phyloP scores from a whole-genome alignment of 2,329 filamentous ascomycete genomes.

The Diplodia intermedia region DNA sequence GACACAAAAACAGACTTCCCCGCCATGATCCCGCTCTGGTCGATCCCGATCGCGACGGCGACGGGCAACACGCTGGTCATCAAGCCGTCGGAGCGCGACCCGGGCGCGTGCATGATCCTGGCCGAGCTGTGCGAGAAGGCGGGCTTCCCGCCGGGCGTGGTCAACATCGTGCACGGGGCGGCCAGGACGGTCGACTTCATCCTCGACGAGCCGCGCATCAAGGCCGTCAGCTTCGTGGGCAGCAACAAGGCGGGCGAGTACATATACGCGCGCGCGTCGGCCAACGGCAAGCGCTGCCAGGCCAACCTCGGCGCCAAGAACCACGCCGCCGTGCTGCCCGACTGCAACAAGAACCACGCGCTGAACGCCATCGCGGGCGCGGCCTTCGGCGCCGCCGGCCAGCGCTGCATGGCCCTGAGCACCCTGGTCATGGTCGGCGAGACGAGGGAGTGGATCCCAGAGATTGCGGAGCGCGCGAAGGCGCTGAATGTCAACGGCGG shows the following conservation, averaged over 20 bases:
- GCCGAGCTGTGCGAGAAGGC: slow-evolving; percentile 81
- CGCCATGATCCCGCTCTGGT: slow-evolving; percentile 93
- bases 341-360: slow-evolving; percentile 90
- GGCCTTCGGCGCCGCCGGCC: slow-evolving; percentile 83
- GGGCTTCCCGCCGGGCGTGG: slow-evolving; percentile 79
- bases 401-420: slow-evolving; percentile 86
- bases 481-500: slow-evolving; percentile 77
- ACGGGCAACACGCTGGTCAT: slow-evolving; percentile 84
- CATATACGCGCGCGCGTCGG: slow-evolving; percentile 78
- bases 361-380: slow-evolving; percentile 84
- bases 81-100: slow-evolving; percentile 86
- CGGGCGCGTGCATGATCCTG: slow-evolving; percentile 83
- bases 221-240: slow-evolving; percentile 85
- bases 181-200: slow-evolving; percentile 86
- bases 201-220: slow-evolving; percentile 82
- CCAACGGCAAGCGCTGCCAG: slow-evolving; percentile 87
- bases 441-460: slow-evolving; percentile 81
- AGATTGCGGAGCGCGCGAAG: slow-evolving; percentile 78
- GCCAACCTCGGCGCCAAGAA: slow-evolving; percentile 90
- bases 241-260: slow-evolving; percentile 89
- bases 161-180: slow-evolving; percentile 83
- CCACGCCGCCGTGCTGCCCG: slow-evolving; percentile 81
- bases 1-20: slow-evolving; percentile 70
- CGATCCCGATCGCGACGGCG: slow-evolving; percentile 81
- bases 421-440: slow-evolving; percentile 84